Conservation (phyloP, 2,329 filamentous ascomycete genomes). For the Ophiostoma piceae region DNA sequence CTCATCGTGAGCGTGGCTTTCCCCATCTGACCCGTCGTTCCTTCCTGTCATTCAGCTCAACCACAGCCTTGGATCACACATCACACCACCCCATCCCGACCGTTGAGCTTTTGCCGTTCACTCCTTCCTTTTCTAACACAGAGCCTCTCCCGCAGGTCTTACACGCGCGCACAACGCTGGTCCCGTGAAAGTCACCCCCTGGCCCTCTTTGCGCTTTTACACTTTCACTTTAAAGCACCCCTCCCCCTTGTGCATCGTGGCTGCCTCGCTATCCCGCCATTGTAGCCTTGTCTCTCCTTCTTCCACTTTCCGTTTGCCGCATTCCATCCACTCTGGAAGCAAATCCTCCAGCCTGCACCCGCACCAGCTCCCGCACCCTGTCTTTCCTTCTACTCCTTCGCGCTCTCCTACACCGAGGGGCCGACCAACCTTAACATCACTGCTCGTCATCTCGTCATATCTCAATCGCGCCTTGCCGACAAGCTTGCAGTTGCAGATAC, state of each 20-base stretch:
- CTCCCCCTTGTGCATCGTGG: constrained; percentile 9
- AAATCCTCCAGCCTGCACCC: constrained; percentile 2
- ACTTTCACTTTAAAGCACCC: background rate
- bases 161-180: background rate
- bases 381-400: constrained; percentile 10
- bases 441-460: background rate
- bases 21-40: background rate
- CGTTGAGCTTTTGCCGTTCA: background rate
- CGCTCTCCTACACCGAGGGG: constrained; percentile 19
- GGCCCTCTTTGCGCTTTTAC: background rate
- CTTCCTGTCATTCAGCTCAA: background rate
- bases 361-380: no score
- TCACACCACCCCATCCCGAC: background rate
- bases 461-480: background rate
- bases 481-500: background rate
- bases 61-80: background rate
- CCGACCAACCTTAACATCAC: constrained; percentile 15
- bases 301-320: background rate
- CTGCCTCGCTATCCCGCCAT: constrained; percentile 10
- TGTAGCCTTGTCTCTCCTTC: constrained; percentile 12
- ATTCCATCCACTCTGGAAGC: constrained; percentile 6
- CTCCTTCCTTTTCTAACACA: background rate
- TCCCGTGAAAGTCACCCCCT: background rate
- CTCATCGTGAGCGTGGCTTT: background rate
- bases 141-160: background rate